Evolutionary conservation across 129 eudicot species (phyloP).

Genomic region (Arctium lappa): DNA sequence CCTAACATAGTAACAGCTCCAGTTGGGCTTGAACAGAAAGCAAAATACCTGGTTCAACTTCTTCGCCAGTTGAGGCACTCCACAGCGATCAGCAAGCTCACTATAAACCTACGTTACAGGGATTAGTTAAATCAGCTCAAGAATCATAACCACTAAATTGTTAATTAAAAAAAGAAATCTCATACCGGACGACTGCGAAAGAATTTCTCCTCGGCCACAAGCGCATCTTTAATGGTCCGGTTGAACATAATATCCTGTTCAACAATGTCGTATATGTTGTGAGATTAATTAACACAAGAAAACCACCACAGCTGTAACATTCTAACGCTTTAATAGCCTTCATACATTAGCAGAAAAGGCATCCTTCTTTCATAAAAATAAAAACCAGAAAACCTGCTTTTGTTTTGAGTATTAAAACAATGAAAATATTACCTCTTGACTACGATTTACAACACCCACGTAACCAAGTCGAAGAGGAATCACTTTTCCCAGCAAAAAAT

Average conservation of each 20-base stretch:
- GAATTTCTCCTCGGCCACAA: slow-evolving; percentile 95
- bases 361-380: neutral
- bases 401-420: neutral
- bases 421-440: slow-evolving; percentile 78
- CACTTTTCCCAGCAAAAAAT: slow-evolving; percentile 88
- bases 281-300: slow-evolving; percentile 13
- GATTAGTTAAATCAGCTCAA: slow-evolving; percentile 5
- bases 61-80: slow-evolving; percentile 93
- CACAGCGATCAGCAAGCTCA: slow-evolving; percentile 95
- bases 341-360: neutral
- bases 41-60: slow-evolving; percentile 84
- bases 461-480: slow-evolving; percentile 92
- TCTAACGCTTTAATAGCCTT: neutral
- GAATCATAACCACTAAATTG: neutral
- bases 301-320: neutral
- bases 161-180: neutral
- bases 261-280: neutral
- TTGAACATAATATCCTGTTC: slow-evolving; percentile 73
- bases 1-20: neutral
- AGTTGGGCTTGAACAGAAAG: neutral
- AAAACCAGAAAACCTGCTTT: neutral
- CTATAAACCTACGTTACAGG: slow-evolving; percentile 60
- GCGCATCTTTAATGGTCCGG: slow-evolving; percentile 89
- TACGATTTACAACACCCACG: slow-evolving; percentile 95
- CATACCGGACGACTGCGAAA: slow-evolving; percentile 92